These are phyloP conservation scores for Rhizopogon sp. DNA, from an alignment of 768 basidiomycete genomes.

Conservation along the genomic window DNA sequence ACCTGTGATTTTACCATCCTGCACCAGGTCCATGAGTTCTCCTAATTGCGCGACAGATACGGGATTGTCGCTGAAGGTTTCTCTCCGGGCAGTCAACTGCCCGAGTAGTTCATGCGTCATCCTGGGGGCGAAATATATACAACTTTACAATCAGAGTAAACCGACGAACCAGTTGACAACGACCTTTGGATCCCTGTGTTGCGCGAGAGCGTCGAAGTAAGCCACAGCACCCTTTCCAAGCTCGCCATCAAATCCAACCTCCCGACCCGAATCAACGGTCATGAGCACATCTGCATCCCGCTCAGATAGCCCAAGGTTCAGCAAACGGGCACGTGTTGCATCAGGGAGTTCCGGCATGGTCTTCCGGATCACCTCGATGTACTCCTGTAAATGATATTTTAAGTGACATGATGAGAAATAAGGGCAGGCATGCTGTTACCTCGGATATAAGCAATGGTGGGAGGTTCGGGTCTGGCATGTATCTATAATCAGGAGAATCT, in stretches of 20 bases:
- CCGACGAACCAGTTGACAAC: slow-evolving; percentile 78
- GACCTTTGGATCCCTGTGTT: slow-evolving; percentile 55
- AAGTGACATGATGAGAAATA: neutral
- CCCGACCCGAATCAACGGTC: slow-evolving; percentile 59
- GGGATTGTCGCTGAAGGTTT: slow-evolving; percentile 53
- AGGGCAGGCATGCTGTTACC: slow-evolving; percentile 26
- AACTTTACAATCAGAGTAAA: neutral
- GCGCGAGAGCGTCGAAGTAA: slow-evolving; percentile 74
- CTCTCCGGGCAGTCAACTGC: slow-evolving; percentile 56
- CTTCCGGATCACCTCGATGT: slow-evolving; percentile 46
- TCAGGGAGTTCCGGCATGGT: slow-evolving; percentile 76
- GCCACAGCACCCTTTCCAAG: slow-evolving; percentile 49
- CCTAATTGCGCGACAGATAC: slow-evolving; percentile 64
- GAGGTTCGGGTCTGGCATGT: slow-evolving; percentile 97
- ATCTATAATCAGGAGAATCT: slow-evolving; percentile 92
- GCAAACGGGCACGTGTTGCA: slow-evolving; percentile 53
- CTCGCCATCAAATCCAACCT: slow-evolving; percentile 60
- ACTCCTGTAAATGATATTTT: slow-evolving; percentile 39
- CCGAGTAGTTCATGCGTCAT: slow-evolving; percentile 86
- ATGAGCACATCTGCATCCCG: slow-evolving; percentile 76
- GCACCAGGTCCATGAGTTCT: slow-evolving; percentile 73
- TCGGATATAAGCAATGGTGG: slow-evolving; percentile 62
- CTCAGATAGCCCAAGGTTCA: slow-evolving; percentile 46
- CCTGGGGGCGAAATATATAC: slow-evolving; percentile 41
- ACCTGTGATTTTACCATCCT: slow-evolving; percentile 67